These are phyloP conservation scores for Auriscalpium vulgare DNA, from an alignment of 768 basidiomycete genomes.

Conservation along the genomic window DNA sequence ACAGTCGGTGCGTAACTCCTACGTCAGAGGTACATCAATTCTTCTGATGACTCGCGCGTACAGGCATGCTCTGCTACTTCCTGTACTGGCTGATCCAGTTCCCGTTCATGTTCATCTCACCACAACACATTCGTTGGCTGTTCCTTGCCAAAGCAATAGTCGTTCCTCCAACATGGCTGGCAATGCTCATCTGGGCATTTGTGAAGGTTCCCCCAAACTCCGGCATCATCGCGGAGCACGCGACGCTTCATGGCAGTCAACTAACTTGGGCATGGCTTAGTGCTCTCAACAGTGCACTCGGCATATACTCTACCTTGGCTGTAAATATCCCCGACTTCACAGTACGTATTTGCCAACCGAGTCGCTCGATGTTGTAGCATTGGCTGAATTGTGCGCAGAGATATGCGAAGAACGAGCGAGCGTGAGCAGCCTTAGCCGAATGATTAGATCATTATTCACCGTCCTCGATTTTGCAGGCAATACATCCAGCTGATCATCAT, in stretches of 20 bases:
- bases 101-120: conserved; percentile 68
- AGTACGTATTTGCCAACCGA: conserved; percentile 18
- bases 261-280: conserved; percentile 76
- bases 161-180: conserved; percentile 57
- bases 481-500: conserved; percentile 70
- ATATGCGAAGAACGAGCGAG: conserved; percentile 62
- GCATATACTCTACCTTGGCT: conserved; percentile 62
- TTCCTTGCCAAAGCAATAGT: conserved; percentile 51
- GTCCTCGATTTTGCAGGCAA: conserved; percentile 36
- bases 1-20: conserved; percentile 42
- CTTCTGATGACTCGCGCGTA: conserved; percentile 25
- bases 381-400: conserved; percentile 30
- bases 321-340: conserved; percentile 88
- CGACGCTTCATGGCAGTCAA: conserved; percentile 42
- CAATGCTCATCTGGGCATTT: conserved; percentile 76
- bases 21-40: conserved; percentile 17
- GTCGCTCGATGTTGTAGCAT: background rate
- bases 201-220: conserved; percentile 46
- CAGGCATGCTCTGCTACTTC: conserved; percentile 70
- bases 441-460: background rate
- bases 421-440: conserved; percentile 31
- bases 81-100: conserved; percentile 74
- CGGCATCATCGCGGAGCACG: conserved; percentile 48
- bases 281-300: conserved; percentile 69
- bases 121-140: conserved; percentile 68